Conservation (phyloP, 306 rosid species). For the Rosa lucieae region DNA sequence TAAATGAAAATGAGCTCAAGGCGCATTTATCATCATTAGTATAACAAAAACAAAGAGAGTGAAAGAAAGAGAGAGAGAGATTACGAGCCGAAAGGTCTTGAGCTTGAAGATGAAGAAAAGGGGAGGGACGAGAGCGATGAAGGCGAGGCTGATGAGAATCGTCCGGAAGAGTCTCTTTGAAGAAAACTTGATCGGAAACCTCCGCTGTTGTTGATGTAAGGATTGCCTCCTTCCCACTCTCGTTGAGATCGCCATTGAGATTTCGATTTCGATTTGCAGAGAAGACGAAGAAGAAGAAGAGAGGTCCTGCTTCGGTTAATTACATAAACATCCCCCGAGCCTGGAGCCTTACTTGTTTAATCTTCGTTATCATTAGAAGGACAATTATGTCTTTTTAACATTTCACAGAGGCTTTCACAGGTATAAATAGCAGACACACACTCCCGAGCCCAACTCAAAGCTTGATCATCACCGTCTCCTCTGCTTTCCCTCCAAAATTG, state of each 20-base stretch:
- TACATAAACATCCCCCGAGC: neutral
- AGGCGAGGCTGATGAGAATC: constrained; percentile 41
- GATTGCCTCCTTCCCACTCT: constrained; percentile 38
- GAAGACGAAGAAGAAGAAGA: neutral
- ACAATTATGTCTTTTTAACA: neutral
- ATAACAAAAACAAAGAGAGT: neutral
- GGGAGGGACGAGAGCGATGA: constrained; percentile 68
- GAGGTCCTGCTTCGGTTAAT: neutral
- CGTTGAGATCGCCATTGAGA: constrained; percentile 22
- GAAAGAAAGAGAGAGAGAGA: neutral
- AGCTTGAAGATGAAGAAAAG: constrained; percentile 72
- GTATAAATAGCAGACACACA: neutral
- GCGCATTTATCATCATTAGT: neutral
- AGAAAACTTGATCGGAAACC: constrained; percentile 26
- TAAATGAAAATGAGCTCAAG: neutral
- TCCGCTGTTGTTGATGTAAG: neutral
- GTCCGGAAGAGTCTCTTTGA: constrained; percentile 40
- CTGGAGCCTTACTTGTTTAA: neutral
- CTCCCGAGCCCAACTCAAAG: too few species aligned
- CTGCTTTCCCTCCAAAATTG: neutral
- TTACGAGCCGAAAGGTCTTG: constrained; percentile 51
- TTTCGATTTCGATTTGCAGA: neutral
- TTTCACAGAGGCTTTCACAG: neutral
- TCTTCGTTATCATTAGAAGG: neutral
- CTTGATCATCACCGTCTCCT: neutral